Evolutionary conservation across 495 filamentous ascomycete species (phyloP).

Genomic region (Sordaria brevicollis): DNA sequence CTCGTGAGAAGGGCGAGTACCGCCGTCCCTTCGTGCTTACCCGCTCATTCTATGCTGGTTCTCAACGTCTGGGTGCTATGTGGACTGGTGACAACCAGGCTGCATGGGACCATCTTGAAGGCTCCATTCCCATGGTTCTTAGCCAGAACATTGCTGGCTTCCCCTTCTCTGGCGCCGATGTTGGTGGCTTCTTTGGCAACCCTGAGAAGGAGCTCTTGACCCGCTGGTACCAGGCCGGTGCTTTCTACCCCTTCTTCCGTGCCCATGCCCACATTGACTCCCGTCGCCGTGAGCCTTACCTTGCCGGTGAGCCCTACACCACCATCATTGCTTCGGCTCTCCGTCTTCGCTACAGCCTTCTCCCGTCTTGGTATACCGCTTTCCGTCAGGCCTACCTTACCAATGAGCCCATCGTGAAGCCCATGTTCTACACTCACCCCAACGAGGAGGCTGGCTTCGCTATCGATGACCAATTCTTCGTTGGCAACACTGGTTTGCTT

Average conservation of each 20-base stretch:
- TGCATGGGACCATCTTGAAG: constrained; percentile 79
- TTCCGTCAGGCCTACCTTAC: constrained; percentile 80
- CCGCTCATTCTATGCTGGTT: constrained; percentile 80
- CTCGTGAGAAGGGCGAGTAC: constrained; percentile 68
- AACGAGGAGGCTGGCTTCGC: constrained; percentile 75
- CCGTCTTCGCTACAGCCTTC: constrained; percentile 75
- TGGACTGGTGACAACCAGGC: constrained; percentile 98
- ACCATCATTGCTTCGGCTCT: constrained; percentile 80
- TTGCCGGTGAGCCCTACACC: constrained; percentile 74
- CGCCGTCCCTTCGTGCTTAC: constrained; percentile 84
- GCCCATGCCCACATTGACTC: constrained; percentile 97
- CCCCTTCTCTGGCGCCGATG: constrained; percentile 91
- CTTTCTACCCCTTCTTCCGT: constrained; percentile 98
- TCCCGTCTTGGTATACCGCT: constrained; percentile 93
- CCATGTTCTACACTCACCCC: constrained; percentile 86
- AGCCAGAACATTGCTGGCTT: constrained; percentile 86
- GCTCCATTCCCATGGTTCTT: constrained; percentile 83
- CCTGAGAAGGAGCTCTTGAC: constrained; percentile 81
- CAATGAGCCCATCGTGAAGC: constrained; percentile 79
- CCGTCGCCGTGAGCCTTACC: constrained; percentile 85
- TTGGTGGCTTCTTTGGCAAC: constrained; percentile 97
- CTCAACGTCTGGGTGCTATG: constrained; percentile 85
- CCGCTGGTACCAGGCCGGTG: constrained; percentile 93
- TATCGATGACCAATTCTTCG: constrained; percentile 88
- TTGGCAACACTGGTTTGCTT: constrained; percentile 76